Percentiles rank a stretch among this genome's conserved stretches.
Conservation (phyloP, 192 early-diverging fungal genomes). For the Diversispora eburnea region DNA sequence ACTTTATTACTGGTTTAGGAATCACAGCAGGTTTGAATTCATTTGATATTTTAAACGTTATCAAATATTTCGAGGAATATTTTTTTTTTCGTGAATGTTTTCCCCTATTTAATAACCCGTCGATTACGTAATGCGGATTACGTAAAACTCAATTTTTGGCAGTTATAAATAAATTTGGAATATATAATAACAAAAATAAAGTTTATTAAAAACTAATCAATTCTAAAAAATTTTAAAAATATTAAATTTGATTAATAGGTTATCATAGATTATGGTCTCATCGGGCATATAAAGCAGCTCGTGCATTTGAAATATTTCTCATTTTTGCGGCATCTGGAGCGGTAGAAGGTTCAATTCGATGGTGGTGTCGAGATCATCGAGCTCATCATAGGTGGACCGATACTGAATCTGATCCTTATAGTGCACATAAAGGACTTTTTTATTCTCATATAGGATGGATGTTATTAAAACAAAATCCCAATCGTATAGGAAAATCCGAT, state of each 20-base stretch:
- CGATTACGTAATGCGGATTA: too few relatives aligned
- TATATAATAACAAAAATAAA: too few relatives aligned
- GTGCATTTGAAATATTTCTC: conserved; percentile 58
- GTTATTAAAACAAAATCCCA: conserved; percentile 72
- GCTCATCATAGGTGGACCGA: conserved; percentile 91
- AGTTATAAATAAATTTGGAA: too few relatives aligned
- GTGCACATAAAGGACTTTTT: conserved; percentile 73
- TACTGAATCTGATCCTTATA: conserved; percentile 79
- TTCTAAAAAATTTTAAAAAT: too few relatives aligned
- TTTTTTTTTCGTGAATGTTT: neutral
- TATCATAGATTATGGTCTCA: conserved; percentile 86
- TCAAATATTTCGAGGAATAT: neutral
- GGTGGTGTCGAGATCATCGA: conserved; percentile 87
- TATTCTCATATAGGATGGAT: conserved; percentile 88
- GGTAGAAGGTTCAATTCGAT: conserved; percentile 78
- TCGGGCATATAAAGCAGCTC: conserved; percentile 66
- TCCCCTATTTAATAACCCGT: conserved; percentile 21
- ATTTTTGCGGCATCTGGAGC: conserved; percentile 64
- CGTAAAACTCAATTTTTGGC: too few relatives aligned
- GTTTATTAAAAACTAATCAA: too few relatives aligned
- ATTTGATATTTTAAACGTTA: neutral
- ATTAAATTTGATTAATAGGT: conserved; percentile 32
- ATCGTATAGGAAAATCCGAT: conserved; percentile 73
- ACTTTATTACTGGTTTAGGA: conserved; percentile 78
- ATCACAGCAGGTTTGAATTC: conserved; percentile 68